Base-by-base conservation (phyloP, 2,329 filamentous ascomycete species). In the Verticillium nubilum region DNA sequence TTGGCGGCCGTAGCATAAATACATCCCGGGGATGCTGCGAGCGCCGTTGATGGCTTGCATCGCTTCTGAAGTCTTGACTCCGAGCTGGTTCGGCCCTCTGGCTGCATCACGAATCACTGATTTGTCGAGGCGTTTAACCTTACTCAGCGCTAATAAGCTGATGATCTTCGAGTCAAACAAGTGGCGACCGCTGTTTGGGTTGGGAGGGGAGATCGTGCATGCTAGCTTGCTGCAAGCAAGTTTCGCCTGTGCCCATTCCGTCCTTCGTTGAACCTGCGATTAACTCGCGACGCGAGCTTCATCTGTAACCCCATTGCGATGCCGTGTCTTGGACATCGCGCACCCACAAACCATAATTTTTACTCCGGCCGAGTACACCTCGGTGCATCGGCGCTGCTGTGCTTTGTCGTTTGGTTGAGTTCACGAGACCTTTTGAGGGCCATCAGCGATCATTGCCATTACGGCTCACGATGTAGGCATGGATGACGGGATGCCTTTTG, bases 231-330 rank as follows among this genome's bases (percentile, higher is more conserved):
- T 13, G 37, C 37, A 10, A 47, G 37, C 23, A n/a, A 47, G n/a
- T 23, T n/a, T 47, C 19, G 19, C n/a, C 13, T 31, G 29, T 31
- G 4, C 6, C 19, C n/a, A 2, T 5, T 23, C 23, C 37, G n/a
- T 47, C n/a, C 19, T 12, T 23, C 7, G 23, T 54, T 3, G 15
- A 7, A 13, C 52, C 17, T 26, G 53, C 53, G 53, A 54, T 54
- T 54, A 54, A 54, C 53, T 54, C 28, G 53, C 53, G 53, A 54
- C 53, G 53, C 53, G 53, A 54, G 53, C 35, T 31, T n/a, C n/a
- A n/a, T n/a, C n/a, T n/a, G n/a, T n/a, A n/a, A n/a, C n/a, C n/a
- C n/a, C n/a, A n/a, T n/a, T n/a, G n/a, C n/a, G n/a, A n/a, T n/a
- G n/a, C n/a, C n/a, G n/a, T n/a, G n/a, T n/a, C n/a, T n/a, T n/a